Percentiles rank a stretch among this genome's conserved stretches.
Evolutionary conservation across 768 basidiomycete species (phyloP).

Genomic region (Tricholoma terreum): DNA sequence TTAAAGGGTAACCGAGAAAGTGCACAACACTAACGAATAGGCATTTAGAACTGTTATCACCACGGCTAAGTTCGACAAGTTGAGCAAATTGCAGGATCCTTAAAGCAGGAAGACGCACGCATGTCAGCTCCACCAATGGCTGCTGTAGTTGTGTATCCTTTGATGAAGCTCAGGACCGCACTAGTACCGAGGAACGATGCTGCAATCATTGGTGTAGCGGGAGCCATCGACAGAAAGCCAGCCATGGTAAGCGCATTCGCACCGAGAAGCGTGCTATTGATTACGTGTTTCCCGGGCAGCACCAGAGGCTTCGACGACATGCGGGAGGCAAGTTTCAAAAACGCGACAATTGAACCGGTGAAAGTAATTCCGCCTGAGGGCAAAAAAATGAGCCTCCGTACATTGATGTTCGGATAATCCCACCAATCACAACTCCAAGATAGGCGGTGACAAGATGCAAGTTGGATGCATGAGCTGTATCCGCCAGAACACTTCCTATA

Average conservation of each 20-base stretch:
- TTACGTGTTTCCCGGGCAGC: conserved; percentile 74
- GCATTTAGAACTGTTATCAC: conserved; percentile 90
- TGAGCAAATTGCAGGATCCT: conserved; percentile 5
- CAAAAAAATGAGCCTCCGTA: conserved; percentile 5
- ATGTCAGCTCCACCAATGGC: conserved; percentile 94
- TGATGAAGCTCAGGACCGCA: conserved; percentile 74
- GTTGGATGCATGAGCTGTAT: conserved; percentile 62
- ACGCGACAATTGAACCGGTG: conserved; percentile 87
- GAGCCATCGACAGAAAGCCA: conserved; percentile 69
- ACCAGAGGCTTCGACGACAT: conserved; percentile 73
- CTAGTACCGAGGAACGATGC: conserved; percentile 77
- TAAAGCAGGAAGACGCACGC: conserved; percentile 53
- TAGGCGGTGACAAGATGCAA: conserved; percentile 85
- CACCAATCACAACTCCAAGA: conserved; percentile 79
- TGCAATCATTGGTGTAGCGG: conserved; percentile 68
- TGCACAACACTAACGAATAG: conserved; percentile 54
- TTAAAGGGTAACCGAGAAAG: not conserved
- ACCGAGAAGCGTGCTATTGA: conserved; percentile 71
- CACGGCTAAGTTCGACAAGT: conserved; percentile 50
- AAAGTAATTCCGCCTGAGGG: conserved; percentile 74
- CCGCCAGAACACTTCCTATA: conserved; percentile 75
- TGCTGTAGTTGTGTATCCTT: conserved; percentile 84
- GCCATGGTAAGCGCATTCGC: conserved; percentile 72
- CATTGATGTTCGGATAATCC: conserved; percentile 3
- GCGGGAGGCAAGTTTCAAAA: conserved; percentile 80